Base-by-base conservation (phyloP, 768 basidiomycete genomes). In the Gautieria morchelliformis region DNA sequence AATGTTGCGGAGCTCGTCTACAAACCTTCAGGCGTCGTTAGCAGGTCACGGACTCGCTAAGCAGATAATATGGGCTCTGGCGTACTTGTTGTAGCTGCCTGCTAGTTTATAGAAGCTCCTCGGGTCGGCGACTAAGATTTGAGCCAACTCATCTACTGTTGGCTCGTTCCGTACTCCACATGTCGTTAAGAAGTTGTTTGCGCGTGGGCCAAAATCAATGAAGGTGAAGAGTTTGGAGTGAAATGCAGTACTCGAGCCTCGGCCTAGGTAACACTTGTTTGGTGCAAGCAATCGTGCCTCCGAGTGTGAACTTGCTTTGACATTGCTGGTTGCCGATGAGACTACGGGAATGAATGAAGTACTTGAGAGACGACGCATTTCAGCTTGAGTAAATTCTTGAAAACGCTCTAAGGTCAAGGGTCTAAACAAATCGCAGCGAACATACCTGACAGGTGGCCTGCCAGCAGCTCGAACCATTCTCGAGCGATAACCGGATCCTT, bases 111-210 rank as follows among this genome's bases (percentile, higher is more conserved):
- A 88, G 66, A 95, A 92, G 56, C 76, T 73, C 33, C 72, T 74
- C 12, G 92, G 88, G 67, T 91, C 76, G 1, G 75, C 75, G 20
- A 94, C 68, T 44, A 93, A 69, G 53, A 83, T 85, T 53, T 77
- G 76, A 0, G 83, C 84, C 44, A 93, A 77, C 69, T 93, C 92
- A 57, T 90, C 84, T 5, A 93, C 81, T 46, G 82, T 91, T 4
- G 95, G 94, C 65, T 93, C 89, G 44, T 79, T 83, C 65, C 84
- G 87, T 15, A 93, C 89, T 11, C 96, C 95, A 63, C 91, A 91
- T 3, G 88, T 85, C 53, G 78, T 80, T 46, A 99, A 74, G 71
- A 99, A 97, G 4, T 78, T 75, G 62, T 93, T 95, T 24, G 87
- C 95, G 5, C 76, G 72, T 1, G 77, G 66, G 2, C 93, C 94